Percentiles rank a stretch among this genome's conserved stretches.
Evolutionary conservation across 2,329 filamentous ascomycete genomes (phyloP).

Genomic region (Gnomoniopsis smithogilvyi): DNA sequence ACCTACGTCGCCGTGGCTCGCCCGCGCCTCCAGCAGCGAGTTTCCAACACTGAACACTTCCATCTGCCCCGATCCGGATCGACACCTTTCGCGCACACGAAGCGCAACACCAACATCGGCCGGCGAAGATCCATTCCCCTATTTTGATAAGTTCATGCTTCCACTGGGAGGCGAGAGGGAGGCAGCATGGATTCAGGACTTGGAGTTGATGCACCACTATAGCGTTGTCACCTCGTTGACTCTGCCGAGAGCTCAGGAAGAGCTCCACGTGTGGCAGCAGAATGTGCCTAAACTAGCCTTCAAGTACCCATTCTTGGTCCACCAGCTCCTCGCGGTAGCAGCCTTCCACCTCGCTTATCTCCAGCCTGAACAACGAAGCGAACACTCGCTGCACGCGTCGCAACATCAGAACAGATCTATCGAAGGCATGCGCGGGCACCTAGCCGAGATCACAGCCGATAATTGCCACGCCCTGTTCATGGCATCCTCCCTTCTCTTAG

Average conservation of each 20-base stretch:
- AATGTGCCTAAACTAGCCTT: constrained; percentile 26
- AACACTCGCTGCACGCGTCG: constrained; percentile 26
- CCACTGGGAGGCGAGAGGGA: constrained; percentile 12
- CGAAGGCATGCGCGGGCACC: constrained; percentile 25
- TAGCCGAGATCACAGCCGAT: constrained; percentile 25
- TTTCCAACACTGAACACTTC: background rate
- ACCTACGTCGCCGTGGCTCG: constrained; percentile 2
- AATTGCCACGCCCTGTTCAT: constrained; percentile 32
- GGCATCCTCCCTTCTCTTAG: constrained; percentile 28
- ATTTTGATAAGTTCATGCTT: constrained; percentile 17
- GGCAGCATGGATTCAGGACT: constrained; percentile 30
- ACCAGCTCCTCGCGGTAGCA: constrained; percentile 30
- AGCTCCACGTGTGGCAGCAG: constrained; percentile 28
- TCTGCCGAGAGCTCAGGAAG: constrained; percentile 27
- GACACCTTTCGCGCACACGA: background rate
- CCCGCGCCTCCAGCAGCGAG: background rate
- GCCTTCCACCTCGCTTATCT: constrained; percentile 29
- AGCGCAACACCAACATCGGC: background rate
- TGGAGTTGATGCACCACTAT: constrained; percentile 33
- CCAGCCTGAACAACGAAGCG: constrained; percentile 22
- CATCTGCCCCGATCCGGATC: background rate
- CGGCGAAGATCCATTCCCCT: constrained; percentile 7
- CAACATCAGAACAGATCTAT: constrained; percentile 32
- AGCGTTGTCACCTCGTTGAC: constrained; percentile 24
- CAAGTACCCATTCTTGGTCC: constrained; percentile 27